These are phyloP conservation scores for Hirsutella minnesotensis DNA, from an alignment of 2,329 filamentous ascomycete species.

Conservation along the genomic window DNA sequence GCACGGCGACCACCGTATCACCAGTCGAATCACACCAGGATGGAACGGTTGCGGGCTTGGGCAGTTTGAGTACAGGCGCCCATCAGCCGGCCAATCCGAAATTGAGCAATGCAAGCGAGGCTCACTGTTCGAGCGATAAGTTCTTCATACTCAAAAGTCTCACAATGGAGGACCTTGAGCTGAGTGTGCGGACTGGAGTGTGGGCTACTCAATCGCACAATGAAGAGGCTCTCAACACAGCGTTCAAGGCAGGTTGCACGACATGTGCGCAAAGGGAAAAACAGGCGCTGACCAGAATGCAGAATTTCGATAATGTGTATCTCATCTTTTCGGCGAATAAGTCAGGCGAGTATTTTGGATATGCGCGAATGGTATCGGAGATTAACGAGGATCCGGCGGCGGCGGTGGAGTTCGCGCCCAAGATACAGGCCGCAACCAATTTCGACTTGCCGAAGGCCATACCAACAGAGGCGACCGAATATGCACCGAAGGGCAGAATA, in stretches of 20 bases:
- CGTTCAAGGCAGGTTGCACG: slow-evolving; percentile 56
- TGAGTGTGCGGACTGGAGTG: slow-evolving; percentile 75
- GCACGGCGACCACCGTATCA: slow-evolving; percentile 13
- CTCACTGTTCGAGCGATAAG: slow-evolving; percentile 6
- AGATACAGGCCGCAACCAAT: slow-evolving; percentile 44
- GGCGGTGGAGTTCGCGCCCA: slow-evolving; percentile 57
- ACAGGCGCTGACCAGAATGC: slow-evolving; percentile 1
- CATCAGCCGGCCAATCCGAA: too few species aligned
- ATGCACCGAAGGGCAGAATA: slow-evolving; percentile 70
- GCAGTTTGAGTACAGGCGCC: background rate
- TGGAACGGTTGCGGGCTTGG: slow-evolving; percentile 1
- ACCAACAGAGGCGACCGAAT: slow-evolving; percentile 64
- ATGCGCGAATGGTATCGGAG: slow-evolving; percentile 76
- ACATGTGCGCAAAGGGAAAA: too few species aligned
- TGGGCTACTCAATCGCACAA: slow-evolving; percentile 97
- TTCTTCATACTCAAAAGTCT: slow-evolving; percentile 92
- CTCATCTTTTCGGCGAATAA: slow-evolving; percentile 95
- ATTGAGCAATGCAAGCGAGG: background rate
- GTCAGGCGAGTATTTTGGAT: slow-evolving; percentile 93
- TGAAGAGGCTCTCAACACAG: slow-evolving; percentile 69
- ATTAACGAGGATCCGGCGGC: slow-evolving; percentile 68
- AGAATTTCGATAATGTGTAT: slow-evolving; percentile 77
- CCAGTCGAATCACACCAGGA: slow-evolving; percentile 7
- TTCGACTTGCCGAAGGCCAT: slow-evolving; percentile 68
- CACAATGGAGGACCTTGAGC: slow-evolving; percentile 78